phyloP scores from a whole-genome alignment of 306 rosid species.

The Betula pendula region DNA sequence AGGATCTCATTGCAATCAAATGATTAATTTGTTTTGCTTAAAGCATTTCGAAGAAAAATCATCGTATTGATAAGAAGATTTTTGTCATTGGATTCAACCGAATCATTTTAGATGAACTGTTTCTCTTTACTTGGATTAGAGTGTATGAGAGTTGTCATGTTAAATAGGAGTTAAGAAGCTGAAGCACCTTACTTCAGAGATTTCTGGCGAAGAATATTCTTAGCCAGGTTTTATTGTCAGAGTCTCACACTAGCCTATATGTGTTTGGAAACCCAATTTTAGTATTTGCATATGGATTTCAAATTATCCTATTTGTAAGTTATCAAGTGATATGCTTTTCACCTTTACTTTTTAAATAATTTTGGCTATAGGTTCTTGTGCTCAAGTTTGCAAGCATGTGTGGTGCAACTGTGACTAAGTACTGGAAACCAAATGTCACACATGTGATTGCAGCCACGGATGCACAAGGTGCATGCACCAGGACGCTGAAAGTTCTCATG shows the following conservation, averaged over 20 bases:
- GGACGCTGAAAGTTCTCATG: constrained; percentile 83
- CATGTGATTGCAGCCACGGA: constrained; percentile 84
- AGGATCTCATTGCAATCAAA: not conserved
- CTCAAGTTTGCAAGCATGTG: constrained; percentile 52
- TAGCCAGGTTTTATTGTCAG: not conserved
- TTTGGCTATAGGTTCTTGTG: constrained; percentile 51
- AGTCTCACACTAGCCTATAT: not conserved
- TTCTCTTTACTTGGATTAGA: not conserved
- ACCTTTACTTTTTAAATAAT: not conserved
- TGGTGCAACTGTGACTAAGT: constrained; percentile 68
- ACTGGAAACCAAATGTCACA: constrained; percentile 74
- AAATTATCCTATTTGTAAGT: not conserved
- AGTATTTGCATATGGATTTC: not conserved
- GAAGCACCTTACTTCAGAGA: not conserved
- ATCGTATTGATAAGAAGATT: not conserved
- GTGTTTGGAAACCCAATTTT: not conserved
- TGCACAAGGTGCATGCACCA: constrained; percentile 75
- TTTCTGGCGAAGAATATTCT: not conserved
- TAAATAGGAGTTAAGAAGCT: not conserved
- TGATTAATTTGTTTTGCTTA: constrained; percentile 2
- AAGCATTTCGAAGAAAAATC: not conserved
- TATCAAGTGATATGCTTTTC: constrained; percentile 8
- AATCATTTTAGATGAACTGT: not conserved
- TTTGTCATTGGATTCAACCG: not conserved
- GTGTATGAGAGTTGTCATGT: not conserved